A percentile compares a stretch with the other conserved stretches of the same genome.
Conservation (phyloP, 1,284 basidiomycete genomes). For the Ganoderma sp. region DNA sequence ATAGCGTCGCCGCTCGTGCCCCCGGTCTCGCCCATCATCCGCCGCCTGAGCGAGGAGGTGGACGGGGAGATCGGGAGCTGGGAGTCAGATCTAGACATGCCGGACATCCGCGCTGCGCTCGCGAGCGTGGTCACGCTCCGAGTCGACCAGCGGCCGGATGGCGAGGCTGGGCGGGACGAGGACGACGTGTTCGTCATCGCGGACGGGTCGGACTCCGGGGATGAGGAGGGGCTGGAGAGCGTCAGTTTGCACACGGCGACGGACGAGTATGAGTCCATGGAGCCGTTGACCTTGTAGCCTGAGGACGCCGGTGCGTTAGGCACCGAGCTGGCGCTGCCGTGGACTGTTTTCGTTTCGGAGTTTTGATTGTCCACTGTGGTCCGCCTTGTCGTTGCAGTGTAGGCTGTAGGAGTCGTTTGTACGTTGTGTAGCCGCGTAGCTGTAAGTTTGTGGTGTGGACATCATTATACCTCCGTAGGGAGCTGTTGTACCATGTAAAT, state of each 20-base stretch:
- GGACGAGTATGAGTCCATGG: conserved; percentile 14
- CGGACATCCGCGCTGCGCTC: conserved; percentile 9
- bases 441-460: not conserved
- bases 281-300: conserved; percentile 8
- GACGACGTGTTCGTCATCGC: conserved; percentile 29
- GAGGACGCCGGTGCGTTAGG: not conserved
- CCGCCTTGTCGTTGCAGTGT: not conserved
- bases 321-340: not conserved
- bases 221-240: conserved; percentile 17
- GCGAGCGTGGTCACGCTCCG: not conserved
- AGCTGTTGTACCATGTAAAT: conserved; percentile 2
- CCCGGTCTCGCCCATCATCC: conserved; percentile 22
- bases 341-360: too few species aligned
- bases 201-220: conserved; percentile 19
- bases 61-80: conserved; percentile 23
- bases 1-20: not conserved
- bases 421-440: not conserved
- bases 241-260: conserved; percentile 20
- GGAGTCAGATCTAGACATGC: too few species aligned
- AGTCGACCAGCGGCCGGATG: too few species aligned
- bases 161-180: not conserved
- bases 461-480: not conserved
- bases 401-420: too few species aligned
- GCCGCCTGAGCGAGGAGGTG: conserved; percentile 28
- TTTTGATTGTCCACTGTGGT: not conserved